phyloP scores from a whole-genome alignment of 2,329 filamentous ascomycete genomes.

The Cryphonectria carpinicola region DNA sequence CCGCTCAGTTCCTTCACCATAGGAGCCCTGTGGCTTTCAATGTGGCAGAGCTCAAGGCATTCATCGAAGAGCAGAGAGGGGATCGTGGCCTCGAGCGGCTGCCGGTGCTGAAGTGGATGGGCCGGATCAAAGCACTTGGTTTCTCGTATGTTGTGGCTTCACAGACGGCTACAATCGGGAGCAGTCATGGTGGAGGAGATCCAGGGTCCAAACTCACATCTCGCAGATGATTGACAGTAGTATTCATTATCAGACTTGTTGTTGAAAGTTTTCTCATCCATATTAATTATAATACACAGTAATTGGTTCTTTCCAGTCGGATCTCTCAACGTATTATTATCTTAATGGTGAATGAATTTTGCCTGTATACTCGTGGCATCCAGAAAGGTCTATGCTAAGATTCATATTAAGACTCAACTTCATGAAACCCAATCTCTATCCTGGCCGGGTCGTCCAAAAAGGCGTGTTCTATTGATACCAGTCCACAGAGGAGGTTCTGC shows the following conservation, averaged over 20 bases:
- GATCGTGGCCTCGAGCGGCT: conserved; percentile 20
- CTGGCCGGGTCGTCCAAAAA: too few relatives aligned
- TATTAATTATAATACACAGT: too few relatives aligned
- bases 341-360: too few relatives aligned
- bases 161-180: neutral
- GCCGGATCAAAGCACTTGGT: conserved; percentile 29
- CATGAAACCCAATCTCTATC: too few relatives aligned
- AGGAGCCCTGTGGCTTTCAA: neutral
- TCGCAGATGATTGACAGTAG: neutral
- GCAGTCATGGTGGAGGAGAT: neutral
- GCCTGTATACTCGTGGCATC: too few relatives aligned
- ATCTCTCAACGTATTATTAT: too few relatives aligned
- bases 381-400: too few relatives aligned
- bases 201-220: neutral
- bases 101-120: conserved; percentile 30
- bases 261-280: too few relatives aligned
- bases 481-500: too few relatives aligned
- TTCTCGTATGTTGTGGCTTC: conserved; percentile 30
- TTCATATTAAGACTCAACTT: too few relatives aligned
- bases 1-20: neutral
- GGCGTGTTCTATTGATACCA: too few relatives aligned
- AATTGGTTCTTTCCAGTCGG: too few relatives aligned
- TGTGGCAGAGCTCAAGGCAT: neutral
- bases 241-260: neutral
- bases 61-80: neutral